phyloP scores from a whole-genome alignment of 805 yeast species.

The Wickerhamiella brachini region DNA sequence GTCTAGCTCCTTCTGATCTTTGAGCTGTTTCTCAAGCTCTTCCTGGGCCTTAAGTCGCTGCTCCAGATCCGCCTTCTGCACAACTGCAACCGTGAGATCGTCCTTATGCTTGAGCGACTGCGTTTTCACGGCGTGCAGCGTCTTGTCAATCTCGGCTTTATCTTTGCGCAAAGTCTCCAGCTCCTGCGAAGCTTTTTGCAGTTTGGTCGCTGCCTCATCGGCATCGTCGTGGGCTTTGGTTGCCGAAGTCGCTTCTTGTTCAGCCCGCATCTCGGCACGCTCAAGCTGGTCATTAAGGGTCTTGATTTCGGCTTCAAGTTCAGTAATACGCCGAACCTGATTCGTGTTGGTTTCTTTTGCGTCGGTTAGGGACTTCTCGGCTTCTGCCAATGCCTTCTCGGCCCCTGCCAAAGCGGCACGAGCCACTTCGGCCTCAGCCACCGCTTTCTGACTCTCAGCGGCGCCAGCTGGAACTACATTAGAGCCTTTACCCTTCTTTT shows the following conservation, averaged over 20 bases:
- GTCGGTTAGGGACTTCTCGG: conserved; percentile 2
- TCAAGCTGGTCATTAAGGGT: not conserved
- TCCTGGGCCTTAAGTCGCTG: conserved; percentile 8
- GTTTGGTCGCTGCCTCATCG: conserved; percentile 43
- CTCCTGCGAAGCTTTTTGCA: conserved; percentile 13
- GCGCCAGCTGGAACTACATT: too few species aligned
- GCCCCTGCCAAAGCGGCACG: not conserved
- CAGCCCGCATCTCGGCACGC: not conserved
- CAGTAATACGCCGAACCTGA: not conserved
- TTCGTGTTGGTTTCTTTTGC: not conserved
- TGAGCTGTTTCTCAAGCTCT: conserved; percentile 15
- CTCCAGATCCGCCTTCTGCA: conserved; percentile 3
- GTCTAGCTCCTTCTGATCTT: conserved; percentile 6
- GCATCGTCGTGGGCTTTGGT: conserved; percentile 28
- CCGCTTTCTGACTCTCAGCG: not conserved
- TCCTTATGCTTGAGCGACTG: conserved; percentile 1
- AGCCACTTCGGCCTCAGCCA: not conserved
- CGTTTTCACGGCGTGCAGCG: not conserved
- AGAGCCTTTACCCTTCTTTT: conserved; percentile 4
- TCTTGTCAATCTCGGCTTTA: not conserved
- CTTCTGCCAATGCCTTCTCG: conserved; percentile 1
- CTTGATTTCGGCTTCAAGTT: not conserved
- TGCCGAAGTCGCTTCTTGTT: not conserved
- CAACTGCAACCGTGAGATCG: not conserved
- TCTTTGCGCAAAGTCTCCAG: conserved; percentile 1